Conservation (phyloP, 352 stramenopile genomes). For the Pythium pyrilobum region DNA sequence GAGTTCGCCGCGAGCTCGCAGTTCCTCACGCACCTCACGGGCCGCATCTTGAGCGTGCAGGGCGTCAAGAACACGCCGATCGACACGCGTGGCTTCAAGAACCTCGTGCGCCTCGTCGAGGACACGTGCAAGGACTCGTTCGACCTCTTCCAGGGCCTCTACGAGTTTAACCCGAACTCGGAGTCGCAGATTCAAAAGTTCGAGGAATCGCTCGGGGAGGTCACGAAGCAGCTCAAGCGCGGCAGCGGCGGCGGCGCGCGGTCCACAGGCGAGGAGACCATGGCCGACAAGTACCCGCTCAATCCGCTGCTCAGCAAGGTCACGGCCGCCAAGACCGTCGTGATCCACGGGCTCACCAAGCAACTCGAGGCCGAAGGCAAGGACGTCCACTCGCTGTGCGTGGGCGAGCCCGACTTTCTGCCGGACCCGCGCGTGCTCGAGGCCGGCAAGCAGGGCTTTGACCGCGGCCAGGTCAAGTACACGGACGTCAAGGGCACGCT, state of each 20-base stretch:
- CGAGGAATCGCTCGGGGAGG: conserved; percentile 50
- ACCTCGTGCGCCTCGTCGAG: conserved; percentile 94
- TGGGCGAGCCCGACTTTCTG: conserved; percentile 95
- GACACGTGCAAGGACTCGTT: conserved; percentile 97
- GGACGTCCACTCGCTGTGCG: conserved; percentile 89
- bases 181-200: conserved; percentile 79
- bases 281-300: conserved; percentile 56
- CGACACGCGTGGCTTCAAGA: conserved; percentile 97
- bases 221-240: conserved; percentile 35
- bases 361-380: conserved; percentile 93
- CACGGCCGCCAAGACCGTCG: conserved; percentile 87
- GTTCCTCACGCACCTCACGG: conserved; percentile 98
- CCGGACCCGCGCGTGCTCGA: conserved; percentile 87
- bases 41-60: conserved; percentile 92
- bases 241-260: background rate
- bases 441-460: conserved; percentile 70
- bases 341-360: conserved; percentile 93
- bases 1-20: conserved; percentile 95
- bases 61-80: conserved; percentile 88
- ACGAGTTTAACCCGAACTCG: conserved; percentile 95
- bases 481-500: conserved; percentile 92
- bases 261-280: conserved; percentile 15
- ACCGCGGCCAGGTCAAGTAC: conserved; percentile 90
- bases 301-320: conserved; percentile 82
- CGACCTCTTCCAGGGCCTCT: conserved; percentile 97